Evolutionary conservation across 441 rosid species (phyloP).

Genomic region (Brassica hybrid): DNA sequence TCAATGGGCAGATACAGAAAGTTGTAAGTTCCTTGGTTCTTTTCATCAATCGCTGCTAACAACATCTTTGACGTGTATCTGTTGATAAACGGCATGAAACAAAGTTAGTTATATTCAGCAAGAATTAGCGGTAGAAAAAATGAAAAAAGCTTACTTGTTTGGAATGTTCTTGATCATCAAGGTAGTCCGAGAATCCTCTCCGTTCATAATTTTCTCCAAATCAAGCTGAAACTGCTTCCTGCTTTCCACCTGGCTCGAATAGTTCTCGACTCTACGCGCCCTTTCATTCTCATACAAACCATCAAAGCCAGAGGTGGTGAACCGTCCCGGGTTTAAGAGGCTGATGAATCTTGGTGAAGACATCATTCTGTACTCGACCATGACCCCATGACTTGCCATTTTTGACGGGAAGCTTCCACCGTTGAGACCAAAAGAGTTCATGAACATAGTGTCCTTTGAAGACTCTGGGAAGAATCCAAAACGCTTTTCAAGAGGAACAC

Average conservation of each 20-base stretch:
- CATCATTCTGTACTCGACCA: constrained; percentile 78
- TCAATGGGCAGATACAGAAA: too few species aligned
- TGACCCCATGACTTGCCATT: constrained; percentile 57
- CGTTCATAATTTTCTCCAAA: constrained; percentile 76
- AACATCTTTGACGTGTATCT: too few species aligned
- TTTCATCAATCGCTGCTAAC: too few species aligned
- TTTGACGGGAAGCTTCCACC: constrained; percentile 72
- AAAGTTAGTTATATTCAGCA: too few species aligned
- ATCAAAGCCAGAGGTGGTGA: constrained; percentile 57
- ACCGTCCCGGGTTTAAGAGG: constrained; percentile 64
- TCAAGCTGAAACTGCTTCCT: constrained; percentile 95
- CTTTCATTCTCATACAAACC: constrained; percentile 75
- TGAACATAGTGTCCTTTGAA: constrained; percentile 65
- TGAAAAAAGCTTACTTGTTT: constrained; percentile 67
- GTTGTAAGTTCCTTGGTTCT: too few species aligned
- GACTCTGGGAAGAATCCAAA: too few species aligned
- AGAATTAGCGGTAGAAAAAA: too few species aligned
- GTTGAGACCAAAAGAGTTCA: constrained; percentile 55
- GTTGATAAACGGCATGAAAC: too few species aligned
- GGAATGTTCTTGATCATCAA: constrained; percentile 99
- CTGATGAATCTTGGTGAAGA: constrained; percentile 70
- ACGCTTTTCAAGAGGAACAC: constrained; percentile 79
- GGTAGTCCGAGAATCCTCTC: constrained; percentile 91
- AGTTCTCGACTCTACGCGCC: constrained; percentile 68
- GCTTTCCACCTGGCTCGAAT: constrained; percentile 69